phyloP scores from a whole-genome alignment of 2,329 filamentous ascomycete species.

The Botrytis byssoidea region DNA sequence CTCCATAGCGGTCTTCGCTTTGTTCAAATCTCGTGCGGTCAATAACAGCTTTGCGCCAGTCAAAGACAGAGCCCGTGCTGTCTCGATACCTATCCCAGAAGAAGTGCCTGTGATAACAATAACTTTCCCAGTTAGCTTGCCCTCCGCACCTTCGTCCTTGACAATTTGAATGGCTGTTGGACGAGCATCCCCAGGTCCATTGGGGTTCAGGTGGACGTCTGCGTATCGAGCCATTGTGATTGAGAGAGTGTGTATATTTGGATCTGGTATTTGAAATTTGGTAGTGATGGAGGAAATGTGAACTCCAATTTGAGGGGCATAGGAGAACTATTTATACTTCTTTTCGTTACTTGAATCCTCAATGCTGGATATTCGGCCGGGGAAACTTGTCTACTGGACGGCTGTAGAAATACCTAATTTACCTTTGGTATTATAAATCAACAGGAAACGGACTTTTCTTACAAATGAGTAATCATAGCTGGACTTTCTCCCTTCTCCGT shows the following conservation, averaged over 20 bases:
- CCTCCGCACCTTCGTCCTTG: conserved; percentile 36
- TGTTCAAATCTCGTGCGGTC: not conserved
- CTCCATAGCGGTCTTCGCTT: not conserved
- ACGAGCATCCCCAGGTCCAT: conserved; percentile 37
- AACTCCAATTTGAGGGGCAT: not conserved
- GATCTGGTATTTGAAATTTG: not conserved
- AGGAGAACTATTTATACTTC: not conserved
- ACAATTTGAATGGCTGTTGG: conserved; percentile 40
- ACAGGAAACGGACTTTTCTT: not conserved
- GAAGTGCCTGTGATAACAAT: conserved; percentile 44
- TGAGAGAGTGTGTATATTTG: not conserved
- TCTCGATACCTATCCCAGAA: conserved; percentile 43
- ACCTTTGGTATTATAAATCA: not conserved
- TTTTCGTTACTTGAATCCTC: not conserved
- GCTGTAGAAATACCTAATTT: not conserved
- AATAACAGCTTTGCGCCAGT: conserved; percentile 44
- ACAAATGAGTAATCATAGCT: not conserved
- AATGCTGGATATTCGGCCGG: not conserved
- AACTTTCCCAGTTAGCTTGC: conserved; percentile 31
- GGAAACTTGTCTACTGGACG: not conserved
- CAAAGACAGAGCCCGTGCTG: conserved; percentile 40
- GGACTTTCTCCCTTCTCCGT: not conserved
- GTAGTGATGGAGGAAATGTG: not conserved
- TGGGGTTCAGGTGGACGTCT: conserved; percentile 15
- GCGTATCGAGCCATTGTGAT: conserved; percentile 14